Conservation (phyloP, 257 asterid genomes). For the Nyctanthes arbortristis region DNA sequence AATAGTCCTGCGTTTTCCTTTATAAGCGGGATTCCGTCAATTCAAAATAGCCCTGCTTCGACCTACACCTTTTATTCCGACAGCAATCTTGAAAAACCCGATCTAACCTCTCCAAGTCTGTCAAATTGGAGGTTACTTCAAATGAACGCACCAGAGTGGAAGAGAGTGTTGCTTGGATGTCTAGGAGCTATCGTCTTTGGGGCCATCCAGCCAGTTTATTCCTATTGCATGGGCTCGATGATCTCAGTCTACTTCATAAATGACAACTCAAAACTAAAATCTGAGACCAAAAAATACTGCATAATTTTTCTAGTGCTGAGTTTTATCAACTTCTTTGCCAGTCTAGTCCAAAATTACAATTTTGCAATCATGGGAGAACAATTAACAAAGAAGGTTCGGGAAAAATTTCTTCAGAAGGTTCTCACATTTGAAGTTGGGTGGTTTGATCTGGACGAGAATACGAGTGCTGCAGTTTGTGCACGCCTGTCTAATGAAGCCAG, state of each 20-base stretch:
- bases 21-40: conserved; percentile 34
- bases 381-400: conserved; percentile 41
- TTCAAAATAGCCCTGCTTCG: conserved; percentile 42
- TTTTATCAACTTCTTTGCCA: conserved; percentile 33
- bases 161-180: conserved; percentile 38
- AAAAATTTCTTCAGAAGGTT: conserved; percentile 34
- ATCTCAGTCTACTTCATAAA: conserved; percentile 40
- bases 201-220: conserved; percentile 34
- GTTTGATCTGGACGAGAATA: conserved; percentile 48
- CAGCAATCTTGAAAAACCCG: conserved; percentile 23
- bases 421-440: conserved; percentile 56
- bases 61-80: conserved; percentile 22
- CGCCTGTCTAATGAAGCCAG: conserved; percentile 47
- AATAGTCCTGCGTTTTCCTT: conserved; percentile 27
- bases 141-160: conserved; percentile 53
- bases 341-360: conserved; percentile 49
- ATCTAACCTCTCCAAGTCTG: conserved; percentile 22
- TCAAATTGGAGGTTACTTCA: conserved; percentile 35
- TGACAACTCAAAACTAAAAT: conserved; percentile 33
- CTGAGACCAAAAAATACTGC: conserved; percentile 45
- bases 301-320: conserved; percentile 33
- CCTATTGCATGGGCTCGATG: conserved; percentile 50
- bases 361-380: conserved; percentile 57
- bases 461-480: conserved; percentile 45
- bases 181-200: conserved; percentile 47